Base-by-base conservation (phyloP, 1,139 yeast species). In the Suhomyces guaymorum region DNA sequence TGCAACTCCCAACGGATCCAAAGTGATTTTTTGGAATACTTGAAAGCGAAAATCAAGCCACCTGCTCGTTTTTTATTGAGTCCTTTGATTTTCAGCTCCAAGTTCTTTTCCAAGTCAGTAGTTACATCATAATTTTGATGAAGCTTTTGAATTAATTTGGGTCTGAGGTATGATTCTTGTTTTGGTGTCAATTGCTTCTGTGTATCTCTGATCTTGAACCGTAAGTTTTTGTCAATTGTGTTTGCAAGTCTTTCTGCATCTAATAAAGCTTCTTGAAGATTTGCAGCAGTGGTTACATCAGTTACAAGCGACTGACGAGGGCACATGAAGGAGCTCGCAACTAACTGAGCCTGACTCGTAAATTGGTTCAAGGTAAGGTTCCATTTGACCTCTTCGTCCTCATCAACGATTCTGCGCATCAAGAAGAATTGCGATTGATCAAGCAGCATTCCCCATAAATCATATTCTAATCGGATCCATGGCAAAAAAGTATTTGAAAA, bases 11-110 rank as follows among this genome's bases (percentile, higher is more conserved):
- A 64, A 20, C 49, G 46, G 3, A 58, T 48, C 54, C 58, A 54
- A 16, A 61, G 42, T 6, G 61, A 39, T 16, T 45, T 47, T 13
- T 44, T 32, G 2, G 69, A 61, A 34, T 54, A 63, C 32, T 48
- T 55, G 14, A 49, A 46, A 0, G 78, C 80, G 55, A 78, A 77
- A 2, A 78, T 63, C 32, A 79, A 46, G 17, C 61, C 55, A 0
- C 72, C 52, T 0, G 78, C 82, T 15, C 63, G 57, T 3, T 58
- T 54, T 37, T 57, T 65, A 7, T 55, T 51, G 40, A 73, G 24
- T 1, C 32, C 23, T 1, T 31, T 10, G 3, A 71, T 35, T 21
- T 50, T 49, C 1, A 41, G 29, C 5, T 45, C 34, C 4, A 73
- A 49, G 7, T 44, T 45, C 0, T 38, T 30, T 4, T 41, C 41